Evolutionary conservation across 768 basidiomycete genomes (phyloP), one percentile per base, ranked within the genome.

Genomic region (Termitomyces sp.): DNA sequence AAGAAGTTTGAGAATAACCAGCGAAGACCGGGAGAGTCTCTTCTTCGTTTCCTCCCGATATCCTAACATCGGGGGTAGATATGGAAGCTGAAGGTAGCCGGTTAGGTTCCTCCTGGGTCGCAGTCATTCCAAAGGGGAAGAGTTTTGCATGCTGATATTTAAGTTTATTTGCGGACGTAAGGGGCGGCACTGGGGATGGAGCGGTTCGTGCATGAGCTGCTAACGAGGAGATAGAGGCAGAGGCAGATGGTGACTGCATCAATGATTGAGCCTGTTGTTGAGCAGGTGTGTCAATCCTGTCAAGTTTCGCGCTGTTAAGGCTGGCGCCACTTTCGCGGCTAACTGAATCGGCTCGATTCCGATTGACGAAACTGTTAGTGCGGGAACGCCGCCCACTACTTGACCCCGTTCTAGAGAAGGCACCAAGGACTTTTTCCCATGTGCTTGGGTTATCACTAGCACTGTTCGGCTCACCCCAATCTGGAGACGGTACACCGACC

Each of bases 61-160:
- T 69, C 14, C 73, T 66, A 45, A 78, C 70, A 63, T 82, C 80
- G 38, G 77, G 77, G 20, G 73, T 75, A 2, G 78, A 78, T 7
- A 74, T 67, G 6, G 79, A 76, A n/a, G 75, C 69, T 69, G 73
- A 52, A 68, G 77, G 72, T 47, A 83, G 70, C 35, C 84, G 81
- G 63, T 77, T 84, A 53, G 85, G 79, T 66, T 90, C 86, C 68
- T 90, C 90, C 38, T 94, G 76, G 64, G 83, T 45, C 16, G 38
- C 81, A 65, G 86, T 81, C 70, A 94, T 87, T 38, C 92, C 92
- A 26, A 96, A 94, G 1, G 94, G 92, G 71, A 88, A 90, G 36
- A 97, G 77, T 69, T 98, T 98, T 30, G 82, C 75, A 63, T 85
- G 82, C 61, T 84, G 84, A 71, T 89, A 95, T 72, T 80, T 90